phyloP scores from a whole-genome alignment of 2,329 filamentous ascomycete genomes.

The Talaromyces albobiverticillius region DNA sequence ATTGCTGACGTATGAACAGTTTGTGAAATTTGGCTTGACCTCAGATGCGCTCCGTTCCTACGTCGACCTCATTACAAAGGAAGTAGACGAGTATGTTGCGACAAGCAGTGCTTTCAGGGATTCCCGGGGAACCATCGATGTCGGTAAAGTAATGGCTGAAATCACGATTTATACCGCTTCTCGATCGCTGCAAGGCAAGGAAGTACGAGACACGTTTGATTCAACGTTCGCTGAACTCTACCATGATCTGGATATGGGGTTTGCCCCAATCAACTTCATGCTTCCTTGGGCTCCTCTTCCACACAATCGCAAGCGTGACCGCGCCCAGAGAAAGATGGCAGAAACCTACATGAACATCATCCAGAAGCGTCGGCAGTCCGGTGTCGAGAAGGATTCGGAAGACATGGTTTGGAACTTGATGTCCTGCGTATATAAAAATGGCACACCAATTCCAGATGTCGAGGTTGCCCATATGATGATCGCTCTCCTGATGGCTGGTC shows the following conservation, averaged over 20 bases:
- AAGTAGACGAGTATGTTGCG: constrained; percentile 63
- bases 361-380: constrained; percentile 54
- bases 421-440: constrained; percentile 73
- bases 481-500: constrained; percentile 77
- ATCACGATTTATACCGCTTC: constrained; percentile 81
- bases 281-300: constrained; percentile 76
- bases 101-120: constrained; percentile 58
- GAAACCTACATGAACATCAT: constrained; percentile 71
- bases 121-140: constrained; percentile 59
- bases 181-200: constrained; percentile 70
- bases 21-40: constrained; percentile 64
- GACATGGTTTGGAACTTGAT: constrained; percentile 81
- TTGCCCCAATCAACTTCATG: constrained; percentile 78
- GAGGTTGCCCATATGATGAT: constrained; percentile 87
- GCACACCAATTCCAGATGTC: constrained; percentile 64
- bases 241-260: constrained; percentile 77
- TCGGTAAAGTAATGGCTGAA: constrained; percentile 67
- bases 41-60: constrained; percentile 63
- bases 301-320: constrained; percentile 69
- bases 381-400: constrained; percentile 45
- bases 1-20: constrained; percentile 30
- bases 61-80: constrained; percentile 72
- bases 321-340: constrained; percentile 68
- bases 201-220: constrained; percentile 69
- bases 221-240: constrained; percentile 71